Base-by-base conservation (phyloP, 2,329 filamentous ascomycete genomes). In the Cadophora malorum region DNA sequence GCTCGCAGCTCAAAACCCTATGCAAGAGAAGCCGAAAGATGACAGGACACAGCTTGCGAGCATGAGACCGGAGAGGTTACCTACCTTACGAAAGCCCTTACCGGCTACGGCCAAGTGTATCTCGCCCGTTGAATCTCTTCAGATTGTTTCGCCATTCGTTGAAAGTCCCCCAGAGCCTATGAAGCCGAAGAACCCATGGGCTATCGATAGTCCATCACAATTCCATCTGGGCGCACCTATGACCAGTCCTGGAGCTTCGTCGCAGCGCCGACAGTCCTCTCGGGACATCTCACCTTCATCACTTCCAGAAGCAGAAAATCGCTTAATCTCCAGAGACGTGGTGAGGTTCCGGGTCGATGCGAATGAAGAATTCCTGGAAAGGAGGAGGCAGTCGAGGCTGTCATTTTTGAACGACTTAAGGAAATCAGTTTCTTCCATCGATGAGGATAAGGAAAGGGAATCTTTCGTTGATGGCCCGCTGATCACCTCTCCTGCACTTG, bases 311-410 rank as follows among this genome's bases (percentile, higher is more conserved):
- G 38, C 47, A 10, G 55, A 49, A 12, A 60, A 59, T 50, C 65
- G 47, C 31, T 56, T 74, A 12, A 76, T 77, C 38, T 67, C 72
- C 12, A 73, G 69, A 58, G 74, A 76, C 53, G 52, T 73, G 5
- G 72, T 77, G 4, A 65, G 67, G 52, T 68, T 52, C 38, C 69
- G 73, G 25, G 52, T 77, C 4, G 69, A 53, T 25, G 70, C 70
- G 19, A 77, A 77, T 67, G 74, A 77, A 16, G 71, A 76, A 41
- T 76, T 74, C 21, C 49, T 76, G 7, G 74, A 74, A 50, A 70
- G 72, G 52, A 64, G 74, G 47, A 68, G 72, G 28, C 70, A 70
- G 38, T 75, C 74, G 38, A 68, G 72, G 38, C 41, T 76, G 8
- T 45, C 71, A 12, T 76, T 75, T 49, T 70, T 73, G 28, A 68